Base-by-base conservation (phyloP, 805 yeast species). In the Saccharomycopsis javanensis region DNA sequence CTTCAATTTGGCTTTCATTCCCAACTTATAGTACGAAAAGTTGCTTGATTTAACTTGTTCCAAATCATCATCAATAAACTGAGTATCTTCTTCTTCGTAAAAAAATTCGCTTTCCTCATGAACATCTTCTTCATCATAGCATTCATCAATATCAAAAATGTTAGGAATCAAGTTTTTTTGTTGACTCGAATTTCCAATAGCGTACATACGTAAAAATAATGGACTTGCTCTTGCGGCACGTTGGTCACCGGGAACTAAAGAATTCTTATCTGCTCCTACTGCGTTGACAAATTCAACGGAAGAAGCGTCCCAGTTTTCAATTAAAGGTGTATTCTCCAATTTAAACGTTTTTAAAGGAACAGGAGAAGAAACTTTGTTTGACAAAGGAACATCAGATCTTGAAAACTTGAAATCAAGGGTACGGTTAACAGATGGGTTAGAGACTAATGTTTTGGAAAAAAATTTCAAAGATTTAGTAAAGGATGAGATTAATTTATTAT, bases 101-200 rank as follows among this genome's bases (percentile, higher is more conserved):
- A 37, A 53, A 27, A 42, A 38, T 6, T 54, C 33, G 11, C 46
- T 46, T 20, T 25, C 27, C 25, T 45, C 30, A 18, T 34, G 33
- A 10, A 28, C n/a, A n/a, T 42, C 48, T 10, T n/a, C 27, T 30
- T 31, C 34, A n/a, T n/a, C n/a, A 16, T 27, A 18, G 4, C 38
- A 31, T 11, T 54, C 53, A 45, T 50, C 33, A 18, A 52, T 6
- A n/a, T 52, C 54, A n/a, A 60, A 58, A 50, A 60, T 58, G 50
- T 60, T 60, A 23, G 63, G 63, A 20, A 60, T 50, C 11, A 60
- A 35, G 15, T 37, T 37, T 20, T 57, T 57, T 20, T 45, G 50
- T 25, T 56, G 58, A 34, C 56, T 46, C 8, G 46, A 35, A 35
- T 60, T 58, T 55, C 59, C 61, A 27, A 58, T 60, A 15, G 63